Percentiles rank a stretch among this genome's conserved stretches.
These are phyloP conservation scores for Elongisporangium senticosum DNA, from an alignment of 352 stramenopile species.

Conservation along the genomic window DNA sequence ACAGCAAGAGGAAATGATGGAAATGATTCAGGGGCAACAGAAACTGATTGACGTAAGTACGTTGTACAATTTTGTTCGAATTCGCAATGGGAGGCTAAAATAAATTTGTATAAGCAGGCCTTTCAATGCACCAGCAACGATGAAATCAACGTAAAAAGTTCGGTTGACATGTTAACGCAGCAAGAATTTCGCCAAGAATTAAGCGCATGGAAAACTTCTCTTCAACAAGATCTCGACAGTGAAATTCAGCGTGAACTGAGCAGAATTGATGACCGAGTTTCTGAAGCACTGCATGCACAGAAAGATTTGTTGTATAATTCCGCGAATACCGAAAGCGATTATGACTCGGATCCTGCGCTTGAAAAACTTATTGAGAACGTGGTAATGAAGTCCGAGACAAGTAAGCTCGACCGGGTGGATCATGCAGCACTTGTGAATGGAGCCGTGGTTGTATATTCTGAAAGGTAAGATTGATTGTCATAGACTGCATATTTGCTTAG, in stretches of 20 bases:
- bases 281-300: slow-evolving; percentile 48
- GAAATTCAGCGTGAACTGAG: slow-evolving; percentile 44
- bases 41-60: slow-evolving; percentile 36
- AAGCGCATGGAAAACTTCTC: slow-evolving; percentile 17
- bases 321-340: slow-evolving; percentile 35
- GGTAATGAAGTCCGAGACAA: slow-evolving; percentile 26
- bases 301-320: slow-evolving; percentile 51
- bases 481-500: background rate
- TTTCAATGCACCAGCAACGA: slow-evolving; percentile 7
- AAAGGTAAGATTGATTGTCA: slow-evolving; percentile 26
- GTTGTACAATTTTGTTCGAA: background rate
- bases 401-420: slow-evolving; percentile 53
- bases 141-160: background rate
- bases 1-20: slow-evolving; percentile 22
- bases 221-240: slow-evolving; percentile 3
- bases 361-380: slow-evolving; percentile 45
- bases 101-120: slow-evolving; percentile 1
- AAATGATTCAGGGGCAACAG: slow-evolving; percentile 28
- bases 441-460: slow-evolving; percentile 46
- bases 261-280: slow-evolving; percentile 54
- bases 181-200: slow-evolving; percentile 20
- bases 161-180: slow-evolving; percentile 6
- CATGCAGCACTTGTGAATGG: slow-evolving; percentile 66
- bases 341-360: slow-evolving; percentile 50
- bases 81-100: background rate